A percentile compares a stretch with the other conserved stretches of the same genome.
Evolutionary conservation across 1,284 basidiomycete species (phyloP).

Genomic region (Fomitopsis pinicola): DNA sequence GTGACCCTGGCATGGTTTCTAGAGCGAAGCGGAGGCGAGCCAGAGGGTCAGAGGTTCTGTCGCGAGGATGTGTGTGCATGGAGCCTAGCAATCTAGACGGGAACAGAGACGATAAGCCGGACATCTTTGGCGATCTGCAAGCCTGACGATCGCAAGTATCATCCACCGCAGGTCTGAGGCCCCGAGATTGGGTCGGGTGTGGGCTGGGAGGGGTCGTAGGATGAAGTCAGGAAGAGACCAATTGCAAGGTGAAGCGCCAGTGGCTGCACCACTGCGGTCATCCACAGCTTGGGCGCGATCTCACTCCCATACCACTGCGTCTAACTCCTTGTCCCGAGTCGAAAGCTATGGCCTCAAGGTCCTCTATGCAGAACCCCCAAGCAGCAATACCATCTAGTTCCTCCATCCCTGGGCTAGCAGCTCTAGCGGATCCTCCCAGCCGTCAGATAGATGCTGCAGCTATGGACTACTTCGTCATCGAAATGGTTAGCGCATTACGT

Average conservation of each 20-base stretch:
- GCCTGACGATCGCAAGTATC: not conserved
- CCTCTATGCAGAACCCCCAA: conserved; percentile 28
- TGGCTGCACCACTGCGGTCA: not conserved
- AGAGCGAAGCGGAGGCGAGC: conserved; percentile 67
- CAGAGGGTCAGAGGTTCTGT: conserved; percentile 51
- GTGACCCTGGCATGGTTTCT: conserved; percentile 73
- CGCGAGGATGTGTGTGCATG: conserved; percentile 43
- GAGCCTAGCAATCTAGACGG: conserved; percentile 44
- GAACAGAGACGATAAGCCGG: conserved; percentile 43
- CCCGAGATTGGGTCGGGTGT: not conserved
- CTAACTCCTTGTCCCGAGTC: not conserved
- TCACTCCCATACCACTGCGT: not conserved
- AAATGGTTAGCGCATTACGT: conserved; percentile 68
- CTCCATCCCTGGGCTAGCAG: conserved; percentile 36
- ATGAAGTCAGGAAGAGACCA: not conserved
- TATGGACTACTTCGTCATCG: conserved; percentile 84
- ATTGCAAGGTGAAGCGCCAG: not conserved
- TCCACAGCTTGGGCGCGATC: not conserved
- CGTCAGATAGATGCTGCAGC: conserved; percentile 69
- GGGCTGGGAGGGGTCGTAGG: not conserved
- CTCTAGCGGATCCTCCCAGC: conserved; percentile 56
- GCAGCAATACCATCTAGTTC: conserved; percentile 25
- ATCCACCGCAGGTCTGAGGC: not conserved
- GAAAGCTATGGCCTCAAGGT: conserved; percentile 30
- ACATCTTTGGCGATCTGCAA: conserved; percentile 28